Conservation (phyloP, 2,329 filamentous ascomycete genomes). For the Aspergillus hiratsukae region DNA sequence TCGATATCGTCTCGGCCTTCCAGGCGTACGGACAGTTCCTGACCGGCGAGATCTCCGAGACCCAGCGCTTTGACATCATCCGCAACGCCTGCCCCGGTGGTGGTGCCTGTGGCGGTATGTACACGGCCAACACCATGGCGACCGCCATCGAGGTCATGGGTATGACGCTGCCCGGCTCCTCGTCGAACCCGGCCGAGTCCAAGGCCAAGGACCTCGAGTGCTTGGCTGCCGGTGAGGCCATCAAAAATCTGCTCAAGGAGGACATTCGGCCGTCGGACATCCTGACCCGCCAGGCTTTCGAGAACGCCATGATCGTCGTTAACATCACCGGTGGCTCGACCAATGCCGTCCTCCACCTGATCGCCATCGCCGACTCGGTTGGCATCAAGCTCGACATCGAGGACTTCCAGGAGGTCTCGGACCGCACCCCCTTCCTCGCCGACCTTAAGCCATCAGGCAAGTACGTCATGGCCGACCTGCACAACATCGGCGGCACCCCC, state of each 20-base stretch:
- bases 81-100: slow-evolving; percentile 81
- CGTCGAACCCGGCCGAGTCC: slow-evolving; percentile 72
- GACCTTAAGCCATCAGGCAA: slow-evolving; percentile 75
- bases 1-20: slow-evolving; percentile 97
- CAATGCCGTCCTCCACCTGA: slow-evolving; percentile 78
- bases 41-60: slow-evolving; percentile 82
- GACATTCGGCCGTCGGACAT: slow-evolving; percentile 75
- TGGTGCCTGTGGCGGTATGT: slow-evolving; percentile 84
- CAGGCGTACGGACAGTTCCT: slow-evolving; percentile 96
- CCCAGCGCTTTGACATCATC: slow-evolving; percentile 91
- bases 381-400: slow-evolving; percentile 79
- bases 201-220: slow-evolving; percentile 70
- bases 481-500: slow-evolving; percentile 55
- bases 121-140: slow-evolving; percentile 74
- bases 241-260: slow-evolving; percentile 69
- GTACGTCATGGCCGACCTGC: slow-evolving; percentile 57
- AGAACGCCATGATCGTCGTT: slow-evolving; percentile 79
- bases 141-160: slow-evolving; percentile 68
- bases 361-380: slow-evolving; percentile 77
- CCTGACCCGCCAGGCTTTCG: slow-evolving; percentile 73
- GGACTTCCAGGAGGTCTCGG: slow-evolving; percentile 78
- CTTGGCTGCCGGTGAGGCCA: slow-evolving; percentile 64
- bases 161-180: slow-evolving; percentile 77
- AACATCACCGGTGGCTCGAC: slow-evolving; percentile 81
- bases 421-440: slow-evolving; percentile 73